These are phyloP conservation scores for Xylaria sp. DNA, from an alignment of 495 filamentous ascomycete species.

Conservation along the genomic window DNA sequence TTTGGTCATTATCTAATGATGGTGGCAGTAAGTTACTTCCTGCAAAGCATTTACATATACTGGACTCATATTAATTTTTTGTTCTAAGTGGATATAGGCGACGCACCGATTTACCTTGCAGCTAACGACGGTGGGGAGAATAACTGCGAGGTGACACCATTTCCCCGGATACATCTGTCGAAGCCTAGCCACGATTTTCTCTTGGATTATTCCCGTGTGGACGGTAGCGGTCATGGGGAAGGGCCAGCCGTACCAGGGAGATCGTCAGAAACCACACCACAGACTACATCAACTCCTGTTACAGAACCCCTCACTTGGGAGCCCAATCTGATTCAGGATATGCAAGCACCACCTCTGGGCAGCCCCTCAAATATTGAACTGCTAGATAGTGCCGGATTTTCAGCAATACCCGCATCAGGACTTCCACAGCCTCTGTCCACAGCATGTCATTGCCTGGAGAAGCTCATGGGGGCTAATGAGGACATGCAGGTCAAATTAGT, in stretches of 20 bases:
- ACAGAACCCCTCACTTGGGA: not conserved
- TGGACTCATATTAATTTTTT: not conserved
- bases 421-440: not conserved
- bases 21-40: not conserved
- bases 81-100: not conserved
- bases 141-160: not conserved
- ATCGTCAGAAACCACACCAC: not conserved
- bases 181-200: not conserved
- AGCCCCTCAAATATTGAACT: too few species aligned
- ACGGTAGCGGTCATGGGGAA: not conserved
- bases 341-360: slow-evolving; percentile 1
- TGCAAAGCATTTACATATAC: not conserved
- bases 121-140: not conserved
- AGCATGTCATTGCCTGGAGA: slow-evolving; percentile 10
- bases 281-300: not conserved
- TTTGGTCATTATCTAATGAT: slow-evolving; percentile 9
- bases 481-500: slow-evolving; percentile 22
- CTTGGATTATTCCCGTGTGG: not conserved
- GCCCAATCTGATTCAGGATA: not conserved
- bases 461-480: slow-evolving; percentile 8
- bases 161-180: not conserved
- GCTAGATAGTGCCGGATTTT: not conserved
- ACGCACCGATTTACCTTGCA: slow-evolving; percentile 2
- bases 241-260: not conserved
- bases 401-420: not conserved